Evolutionary conservation across 331 rosid species (phyloP).

Genomic region (Quercus tomentella): DNA sequence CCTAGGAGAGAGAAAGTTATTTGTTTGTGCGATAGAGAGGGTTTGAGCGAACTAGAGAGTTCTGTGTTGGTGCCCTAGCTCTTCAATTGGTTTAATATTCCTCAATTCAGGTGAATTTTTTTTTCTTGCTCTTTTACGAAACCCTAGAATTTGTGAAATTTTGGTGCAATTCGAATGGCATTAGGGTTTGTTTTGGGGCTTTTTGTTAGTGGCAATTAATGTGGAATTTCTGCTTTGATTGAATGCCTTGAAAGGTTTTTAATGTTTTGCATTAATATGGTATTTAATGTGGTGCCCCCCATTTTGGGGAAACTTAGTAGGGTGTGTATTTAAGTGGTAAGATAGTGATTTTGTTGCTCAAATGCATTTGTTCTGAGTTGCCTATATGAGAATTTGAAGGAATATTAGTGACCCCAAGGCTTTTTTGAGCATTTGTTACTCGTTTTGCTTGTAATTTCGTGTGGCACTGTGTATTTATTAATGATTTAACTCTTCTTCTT

Average conservation of each 20-base stretch:
- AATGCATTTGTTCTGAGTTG: slow-evolving; percentile 17
- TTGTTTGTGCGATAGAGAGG: slow-evolving; percentile 1
- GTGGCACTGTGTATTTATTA: not conserved
- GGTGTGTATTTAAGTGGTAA: slow-evolving; percentile 26
- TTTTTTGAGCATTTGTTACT: slow-evolving; percentile 30
- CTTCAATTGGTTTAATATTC: slow-evolving; percentile 32
- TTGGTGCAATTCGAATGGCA: slow-evolving; percentile 30
- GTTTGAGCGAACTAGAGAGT: too few relatives aligned
- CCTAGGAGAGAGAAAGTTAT: slow-evolving; percentile 67
- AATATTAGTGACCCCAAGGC: slow-evolving; percentile 44
- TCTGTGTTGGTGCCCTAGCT: slow-evolving; percentile 39
- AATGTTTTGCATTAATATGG: slow-evolving; percentile 19
- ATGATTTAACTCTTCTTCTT: not conserved
- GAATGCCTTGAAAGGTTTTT: slow-evolving; percentile 26
- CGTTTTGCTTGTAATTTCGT: slow-evolving; percentile 1
- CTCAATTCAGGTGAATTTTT: slow-evolving; percentile 54
- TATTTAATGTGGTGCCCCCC: slow-evolving; percentile 22
- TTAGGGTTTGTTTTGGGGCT: slow-evolving; percentile 42
- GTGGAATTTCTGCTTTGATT: slow-evolving; percentile 15
- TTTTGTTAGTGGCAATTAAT: slow-evolving; percentile 24
- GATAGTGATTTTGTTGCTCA: slow-evolving; percentile 30
- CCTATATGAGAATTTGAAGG: slow-evolving; percentile 25
- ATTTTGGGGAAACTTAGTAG: slow-evolving; percentile 22
- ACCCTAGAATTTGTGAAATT: slow-evolving; percentile 79
- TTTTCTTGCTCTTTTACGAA: slow-evolving; percentile 18